These are phyloP conservation scores for Ramalina intermedia DNA, from an alignment of 495 filamentous ascomycete species.

Conservation along the genomic window DNA sequence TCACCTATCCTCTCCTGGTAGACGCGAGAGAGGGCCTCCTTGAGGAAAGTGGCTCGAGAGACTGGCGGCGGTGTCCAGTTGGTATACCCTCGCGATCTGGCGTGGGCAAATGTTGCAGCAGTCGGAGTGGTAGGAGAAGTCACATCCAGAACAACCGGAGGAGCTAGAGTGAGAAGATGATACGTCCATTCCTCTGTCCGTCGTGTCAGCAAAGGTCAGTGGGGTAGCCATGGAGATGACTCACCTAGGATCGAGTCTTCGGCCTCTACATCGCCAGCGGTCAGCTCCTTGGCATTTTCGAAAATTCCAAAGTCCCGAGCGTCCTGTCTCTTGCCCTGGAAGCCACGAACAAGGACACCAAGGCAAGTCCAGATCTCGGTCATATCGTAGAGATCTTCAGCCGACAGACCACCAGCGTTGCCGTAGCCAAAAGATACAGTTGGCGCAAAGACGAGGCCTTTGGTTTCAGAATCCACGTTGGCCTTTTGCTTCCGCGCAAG, in stretches of 20 bases:
- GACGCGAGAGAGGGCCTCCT: conserved; percentile 44
- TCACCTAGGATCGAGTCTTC: conserved; percentile 43
- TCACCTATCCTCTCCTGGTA: conserved; percentile 37
- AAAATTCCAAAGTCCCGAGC: conserved; percentile 44
- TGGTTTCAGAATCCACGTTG: conserved; percentile 28
- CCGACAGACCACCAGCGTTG: conserved; percentile 39
- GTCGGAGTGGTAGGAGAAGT: conserved; percentile 34
- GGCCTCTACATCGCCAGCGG: conserved; percentile 31
- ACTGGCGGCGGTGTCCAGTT: conserved; percentile 37
- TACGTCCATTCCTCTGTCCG: conserved; percentile 48
- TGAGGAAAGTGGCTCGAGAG: conserved; percentile 46
- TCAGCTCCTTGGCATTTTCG: conserved; percentile 27
- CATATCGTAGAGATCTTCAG: conserved; percentile 48
- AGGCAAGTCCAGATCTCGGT: conserved; percentile 54
- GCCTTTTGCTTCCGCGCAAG: conserved; percentile 30
- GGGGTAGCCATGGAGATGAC: conserved; percentile 6
- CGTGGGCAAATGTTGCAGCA: conserved; percentile 33
- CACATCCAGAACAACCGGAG: conserved; percentile 39
- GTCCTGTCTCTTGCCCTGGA: conserved; percentile 40
- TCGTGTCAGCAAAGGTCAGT: conserved; percentile 17
- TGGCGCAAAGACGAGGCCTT: conserved; percentile 40
- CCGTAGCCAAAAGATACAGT: conserved; percentile 44
- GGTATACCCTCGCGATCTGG: conserved; percentile 39
- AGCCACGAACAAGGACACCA: conserved; percentile 38
- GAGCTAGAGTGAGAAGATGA: conserved; percentile 46